Base-by-base conservation (phyloP, 2,329 filamentous ascomycete species). In the Trichophyton schoenleinii region DNA sequence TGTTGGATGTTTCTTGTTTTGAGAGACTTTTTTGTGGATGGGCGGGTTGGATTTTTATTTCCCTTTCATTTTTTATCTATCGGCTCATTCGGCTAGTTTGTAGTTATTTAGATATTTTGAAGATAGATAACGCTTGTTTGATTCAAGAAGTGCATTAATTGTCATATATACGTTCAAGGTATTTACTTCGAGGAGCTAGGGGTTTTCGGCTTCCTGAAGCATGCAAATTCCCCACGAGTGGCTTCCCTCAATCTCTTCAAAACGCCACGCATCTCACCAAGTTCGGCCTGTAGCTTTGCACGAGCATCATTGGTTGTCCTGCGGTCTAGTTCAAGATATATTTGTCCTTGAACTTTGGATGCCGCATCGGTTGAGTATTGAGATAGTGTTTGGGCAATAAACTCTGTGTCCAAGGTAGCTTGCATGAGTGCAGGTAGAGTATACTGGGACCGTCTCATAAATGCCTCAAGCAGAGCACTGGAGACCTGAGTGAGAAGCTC, bases 371-470 rank as follows among this genome's bases (percentile, higher is more conserved):
- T 94, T 0, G 89, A 94, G 73, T 95, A 99, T 67, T 91, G 87
- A 63, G 84, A 88, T 38, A 99, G 81, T 3, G 92, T 96, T 77
- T 99, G 94, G 0, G 91, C 89, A 62, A 97, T 86, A 70, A 99
- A 97, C 74, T 99, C 94, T 1, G 96, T 91, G 70, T 99, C 94
- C 0, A 99, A 83, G 0, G 94, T 99, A 1, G 95, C 95, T 75
- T 99, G 95, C 86, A 97, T 95, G 58, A 99, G 82, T 5, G 88
- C 87, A 3, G 87, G 80, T 0, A 99, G 84, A 1, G 85, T 82
- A 75, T 94, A 97, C 20, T 79, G 79, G 3, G 79, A 73, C 5
- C 87, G 84, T 41, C 79, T 71, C 72, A 82, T 79, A 79, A 97
- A 96, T 0, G 89, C 86, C 31, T 87, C 82, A 15, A 96, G 84